Evolutionary conservation across 2,329 filamentous ascomycete species (phyloP).

Genomic region (Fusarium acutatum): DNA sequence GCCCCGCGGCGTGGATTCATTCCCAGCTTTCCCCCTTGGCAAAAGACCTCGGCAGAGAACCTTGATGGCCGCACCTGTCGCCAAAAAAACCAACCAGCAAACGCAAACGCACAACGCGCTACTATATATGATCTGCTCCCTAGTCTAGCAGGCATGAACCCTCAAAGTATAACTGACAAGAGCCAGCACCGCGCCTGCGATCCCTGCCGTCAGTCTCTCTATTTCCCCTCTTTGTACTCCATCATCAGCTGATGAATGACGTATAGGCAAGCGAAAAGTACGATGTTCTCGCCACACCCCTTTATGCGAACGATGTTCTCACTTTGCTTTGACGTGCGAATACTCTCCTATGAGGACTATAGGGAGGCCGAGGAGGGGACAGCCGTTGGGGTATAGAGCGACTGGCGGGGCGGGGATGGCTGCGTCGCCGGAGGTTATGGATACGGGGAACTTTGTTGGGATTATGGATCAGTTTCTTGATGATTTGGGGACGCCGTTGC

Average conservation of each 20-base stretch:
- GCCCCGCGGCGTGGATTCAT: background rate
- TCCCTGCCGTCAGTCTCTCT: conserved; percentile 10
- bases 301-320: conserved; percentile 26
- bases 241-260: conserved; percentile 7
- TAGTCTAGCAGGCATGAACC: conserved; percentile 10
- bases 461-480: conserved; percentile 14
- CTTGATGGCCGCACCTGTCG: conserved; percentile 21
- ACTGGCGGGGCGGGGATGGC: background rate
- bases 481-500: background rate
- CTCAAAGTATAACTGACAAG: conserved; percentile 24
- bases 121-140: background rate
- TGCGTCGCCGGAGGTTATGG: background rate
- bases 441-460: background rate
- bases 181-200: conserved; percentile 27
- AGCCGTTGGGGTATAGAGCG: background rate
- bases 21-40: background rate
- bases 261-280: conserved; percentile 26
- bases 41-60: conserved; percentile 11
- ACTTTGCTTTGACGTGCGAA: conserved; percentile 24
- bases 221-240: background rate
- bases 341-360: conserved; percentile 26
- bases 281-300: conserved; percentile 24
- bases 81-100: background rate
- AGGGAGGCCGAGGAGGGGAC: background rate
- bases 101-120: background rate